Base-by-base conservation (phyloP, 805 yeast genomes). In the Kregervanrija pseudodelftensis region DNA sequence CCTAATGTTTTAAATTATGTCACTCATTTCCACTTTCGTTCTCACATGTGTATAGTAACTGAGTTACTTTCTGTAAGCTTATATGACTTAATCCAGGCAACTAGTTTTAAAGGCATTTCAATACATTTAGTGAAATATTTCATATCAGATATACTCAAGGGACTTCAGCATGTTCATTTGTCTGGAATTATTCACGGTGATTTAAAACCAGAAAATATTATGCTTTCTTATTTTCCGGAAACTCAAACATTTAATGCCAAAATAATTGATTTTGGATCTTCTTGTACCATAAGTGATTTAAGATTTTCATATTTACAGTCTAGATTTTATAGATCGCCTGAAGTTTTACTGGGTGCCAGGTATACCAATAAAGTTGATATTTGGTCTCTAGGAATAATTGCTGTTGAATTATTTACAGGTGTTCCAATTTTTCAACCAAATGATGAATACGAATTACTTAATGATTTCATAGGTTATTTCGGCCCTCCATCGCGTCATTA, bases 381-480 rank as follows among this genome's bases (percentile, higher is more conserved):
- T 80, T 93, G 99, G 99, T 91, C 98, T 0, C 68, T 90, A 37
- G 99, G 96, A 0, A 85, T 97, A 60, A 87, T 93, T 41, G 78
- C 88, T 32, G 95, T 93, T 1, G 99, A 93, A 63, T 67, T 91
- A 40, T 90, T 85, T 53, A 72, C 50, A 54, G 82, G 82, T 50
- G 68, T 30, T 48, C 77, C 63, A 0, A 48, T 76, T 11, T 67
- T 77, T 34, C 75, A 79, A 4, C 78, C 76, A 1, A 66, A 63
- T 37, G 69, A 69, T 45, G 82, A 77, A 49, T 57, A 64, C 30
- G 78, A 74, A 38, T 72, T 77, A 39, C 53, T 76, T 31, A 69
- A 71, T 1, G 57, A 63, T 15, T 65, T 69, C 10, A 41, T 74
- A 3, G 47, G 46, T 7, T 52, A 67, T 37, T 67, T 76, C 49